phyloP scores from a whole-genome alignment of 1,284 basidiomycete species.

The Coniferiporia weirii region DNA sequence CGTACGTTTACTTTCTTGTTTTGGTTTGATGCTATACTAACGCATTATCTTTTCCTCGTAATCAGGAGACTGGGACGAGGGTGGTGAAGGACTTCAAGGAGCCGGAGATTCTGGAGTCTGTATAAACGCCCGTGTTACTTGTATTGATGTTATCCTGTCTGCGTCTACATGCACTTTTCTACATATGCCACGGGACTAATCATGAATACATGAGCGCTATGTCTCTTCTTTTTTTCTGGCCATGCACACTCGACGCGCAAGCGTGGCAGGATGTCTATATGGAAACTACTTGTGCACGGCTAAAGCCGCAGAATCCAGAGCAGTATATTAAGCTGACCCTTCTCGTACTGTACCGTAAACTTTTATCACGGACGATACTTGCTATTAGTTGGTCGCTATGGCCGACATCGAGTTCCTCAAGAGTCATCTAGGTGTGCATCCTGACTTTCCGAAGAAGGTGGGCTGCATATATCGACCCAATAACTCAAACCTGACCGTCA shows the following conservation, averaged over 20 bases:
- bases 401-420: conserved; percentile 74
- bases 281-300: too few species aligned
- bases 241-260: not conserved
- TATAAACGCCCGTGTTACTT: conserved; percentile 41
- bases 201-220: conserved; percentile 18
- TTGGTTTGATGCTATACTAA: conserved; percentile 6
- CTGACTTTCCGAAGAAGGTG: conserved; percentile 88
- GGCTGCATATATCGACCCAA: not conserved
- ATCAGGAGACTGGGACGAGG: conserved; percentile 83
- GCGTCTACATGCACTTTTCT: conserved; percentile 15
- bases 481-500: not conserved
- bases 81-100: conserved; percentile 91
- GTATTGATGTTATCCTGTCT: conserved; percentile 19
- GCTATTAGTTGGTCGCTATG: conserved; percentile 38
- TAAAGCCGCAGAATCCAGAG: not conserved
- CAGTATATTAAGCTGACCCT: too few species aligned
- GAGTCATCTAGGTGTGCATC: conserved; percentile 60
- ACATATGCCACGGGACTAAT: conserved; percentile 4
- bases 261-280: too few species aligned
- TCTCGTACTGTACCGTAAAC: conserved; percentile 1
- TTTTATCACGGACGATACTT: conserved; percentile 8
- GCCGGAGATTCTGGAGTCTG: conserved; percentile 81
- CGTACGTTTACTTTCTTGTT: conserved; percentile 44
- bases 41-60: conserved; percentile 14
- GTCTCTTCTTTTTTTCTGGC: not conserved